Percentiles rank a stretch among this genome's conserved stretches.
Evolutionary conservation across 164 flowering plant species (phyloP).

Genomic region (Santalum album): DNA sequence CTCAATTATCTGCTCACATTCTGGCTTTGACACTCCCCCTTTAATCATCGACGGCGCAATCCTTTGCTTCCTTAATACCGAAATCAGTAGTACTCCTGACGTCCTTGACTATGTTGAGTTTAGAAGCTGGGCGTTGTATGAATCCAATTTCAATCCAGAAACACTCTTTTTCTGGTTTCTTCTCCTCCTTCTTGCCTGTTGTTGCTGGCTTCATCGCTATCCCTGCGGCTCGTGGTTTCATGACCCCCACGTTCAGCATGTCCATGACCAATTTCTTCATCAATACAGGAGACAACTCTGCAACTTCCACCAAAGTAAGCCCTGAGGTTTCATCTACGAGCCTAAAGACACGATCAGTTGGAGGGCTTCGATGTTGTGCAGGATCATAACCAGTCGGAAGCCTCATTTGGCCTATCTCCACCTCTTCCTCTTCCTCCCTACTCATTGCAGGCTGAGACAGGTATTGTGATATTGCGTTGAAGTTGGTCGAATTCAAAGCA

Average conservation of each 20-base stretch:
- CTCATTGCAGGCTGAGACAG: constrained; percentile 41
- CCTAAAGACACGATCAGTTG: constrained; percentile 69
- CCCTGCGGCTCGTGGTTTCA: constrained; percentile 60
- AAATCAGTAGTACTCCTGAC: constrained; percentile 70
- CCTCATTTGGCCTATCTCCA: constrained; percentile 63
- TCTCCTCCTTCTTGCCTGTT: constrained; percentile 50
- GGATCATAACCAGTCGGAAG: constrained; percentile 95
- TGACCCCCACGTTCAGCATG: constrained; percentile 48
- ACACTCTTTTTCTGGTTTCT: constrained; percentile 66
- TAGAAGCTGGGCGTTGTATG: constrained; percentile 34
- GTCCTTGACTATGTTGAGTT: constrained; percentile 76
- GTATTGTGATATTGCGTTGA: constrained; percentile 13
- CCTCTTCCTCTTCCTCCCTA: constrained; percentile 43
- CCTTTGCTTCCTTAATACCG: constrained; percentile 85
- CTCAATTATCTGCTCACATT: constrained; percentile 61
- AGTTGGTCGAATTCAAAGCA: constrained; percentile 6
- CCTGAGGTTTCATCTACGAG: constrained; percentile 76
- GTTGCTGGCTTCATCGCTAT: constrained; percentile 23
- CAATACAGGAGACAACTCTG: constrained; percentile 50
- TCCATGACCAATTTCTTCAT: constrained; percentile 73
- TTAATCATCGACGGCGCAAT: constrained; percentile 60
- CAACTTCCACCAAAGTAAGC: constrained; percentile 51
- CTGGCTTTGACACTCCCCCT: constrained; percentile 74
- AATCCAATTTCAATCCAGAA: constrained; percentile 45
- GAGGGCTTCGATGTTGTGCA: constrained; percentile 83